These are phyloP conservation scores for Micromonas pusilla DNA, from an alignment of 139 green algal genomes.

Conservation along the genomic window DNA sequence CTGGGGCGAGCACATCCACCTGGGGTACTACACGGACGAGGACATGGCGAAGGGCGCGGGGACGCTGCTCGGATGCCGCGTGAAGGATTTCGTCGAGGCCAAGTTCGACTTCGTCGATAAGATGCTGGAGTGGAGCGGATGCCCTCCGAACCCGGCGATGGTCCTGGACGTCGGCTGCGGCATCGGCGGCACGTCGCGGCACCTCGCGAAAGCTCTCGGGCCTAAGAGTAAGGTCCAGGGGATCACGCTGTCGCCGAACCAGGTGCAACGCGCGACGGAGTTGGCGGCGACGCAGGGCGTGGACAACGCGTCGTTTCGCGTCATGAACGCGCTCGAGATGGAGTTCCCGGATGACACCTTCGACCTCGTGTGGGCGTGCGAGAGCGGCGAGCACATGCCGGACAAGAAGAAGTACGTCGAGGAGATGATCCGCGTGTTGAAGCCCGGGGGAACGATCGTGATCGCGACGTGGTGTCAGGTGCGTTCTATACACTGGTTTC, in stretches of 20 bases:
- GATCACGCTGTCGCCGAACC: conserved; percentile 80
- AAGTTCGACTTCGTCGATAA: conserved; percentile 89
- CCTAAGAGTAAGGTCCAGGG: conserved; percentile 62
- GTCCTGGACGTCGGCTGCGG: conserved; percentile 91
- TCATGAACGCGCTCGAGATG: conserved; percentile 93
- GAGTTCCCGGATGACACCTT: conserved; percentile 76
- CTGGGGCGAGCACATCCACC: conserved; percentile 95
- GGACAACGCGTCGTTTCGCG: conserved; percentile 47
- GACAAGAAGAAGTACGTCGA: conserved; percentile 92
- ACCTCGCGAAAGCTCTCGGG: conserved; percentile 66
- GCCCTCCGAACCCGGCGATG: conserved; percentile 27
- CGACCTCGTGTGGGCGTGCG: conserved; percentile 96
- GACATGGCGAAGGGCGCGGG: conserved; percentile 30
- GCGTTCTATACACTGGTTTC: too few relatives aligned
- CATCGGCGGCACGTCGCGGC: conserved; percentile 80
- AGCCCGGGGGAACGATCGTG: conserved; percentile 64
- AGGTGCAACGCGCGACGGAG: conserved; percentile 54
- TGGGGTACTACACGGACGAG: conserved; percentile 83
- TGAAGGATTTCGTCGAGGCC: conserved; percentile 88
- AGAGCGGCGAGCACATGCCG: conserved; percentile 97
- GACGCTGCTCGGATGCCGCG: conserved; percentile 52
- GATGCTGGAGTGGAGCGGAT: conserved; percentile 61
- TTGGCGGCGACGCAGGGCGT: conserved; percentile 70
- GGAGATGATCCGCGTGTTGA: conserved; percentile 85
- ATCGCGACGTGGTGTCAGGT: conserved; percentile 88